Evolutionary conservation across 176 grass and related monocot species (phyloP), one percentile per base, ranked within the genome.

Genomic region (Areca catechu): DNA sequence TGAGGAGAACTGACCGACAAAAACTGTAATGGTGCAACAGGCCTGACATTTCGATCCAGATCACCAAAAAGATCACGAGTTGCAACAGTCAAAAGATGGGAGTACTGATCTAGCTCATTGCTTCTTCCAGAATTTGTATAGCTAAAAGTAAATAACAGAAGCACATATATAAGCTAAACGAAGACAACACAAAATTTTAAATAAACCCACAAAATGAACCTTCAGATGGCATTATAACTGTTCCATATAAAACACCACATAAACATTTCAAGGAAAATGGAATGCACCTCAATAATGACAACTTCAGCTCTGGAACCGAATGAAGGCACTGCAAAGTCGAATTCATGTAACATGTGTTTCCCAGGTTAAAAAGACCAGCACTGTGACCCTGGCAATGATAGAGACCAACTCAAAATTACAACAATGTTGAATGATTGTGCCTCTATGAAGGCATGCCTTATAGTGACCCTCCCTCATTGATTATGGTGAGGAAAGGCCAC

Each of bases 261-360:
- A 43, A 43, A 43, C 7, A 43, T 12, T 12, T 1, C 34, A 43
- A 43, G 5, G 28, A 22, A 50, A 72, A 34, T 4, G 21, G 52
- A 51, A 61, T 20, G 53, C 37, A 95, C 90, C 90, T 95, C 53
- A 78, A n/a, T 74, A 99, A 74, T 48, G 88, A 81, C 71, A 88
- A 93, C 75, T 99, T 99, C 67, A 99, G 72, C 73, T 99, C 94
- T 37, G 94, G 94, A 66, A 99, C 94, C 67, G 82, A 88, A 74
- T 99, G 88, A 56, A 99, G 81, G 80, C 94, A 99, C 27, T 99
- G 94, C 66, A 99, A 61, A 21, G 94, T 99, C 49, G 94, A 99
- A 71, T 99, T 99, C 94, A 99, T 89, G 71, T 99, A 99, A 65
- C 94, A 99, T 19, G 94, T 99, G 78, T 99, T 99, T 68, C 94